Percentiles rank a stretch among this genome's conserved stretches.
Conservation (phyloP, 495 filamentous ascomycete genomes). For the Aspergillus heteromorphus region DNA sequence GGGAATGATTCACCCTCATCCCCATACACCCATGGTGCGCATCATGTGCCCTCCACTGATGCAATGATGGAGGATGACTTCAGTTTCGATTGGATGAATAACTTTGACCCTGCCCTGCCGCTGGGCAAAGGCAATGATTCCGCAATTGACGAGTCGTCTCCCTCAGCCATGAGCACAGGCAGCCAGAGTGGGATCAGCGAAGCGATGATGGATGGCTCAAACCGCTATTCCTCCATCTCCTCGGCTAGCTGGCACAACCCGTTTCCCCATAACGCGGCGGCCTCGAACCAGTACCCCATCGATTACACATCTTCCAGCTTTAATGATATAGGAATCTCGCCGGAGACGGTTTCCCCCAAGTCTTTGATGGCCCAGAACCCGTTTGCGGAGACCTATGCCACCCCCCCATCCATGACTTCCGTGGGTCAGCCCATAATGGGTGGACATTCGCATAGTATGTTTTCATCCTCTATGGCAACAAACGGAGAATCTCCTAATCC, state of each 20-base stretch:
- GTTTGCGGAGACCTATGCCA: conserved; percentile 42
- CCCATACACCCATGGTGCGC: conserved; percentile 63
- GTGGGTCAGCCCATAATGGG: conserved; percentile 44
- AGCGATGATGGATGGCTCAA: conserved; percentile 81
- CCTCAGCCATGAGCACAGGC: conserved; percentile 86
- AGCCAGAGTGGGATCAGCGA: conserved; percentile 92
- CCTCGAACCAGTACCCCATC: conserved; percentile 56
- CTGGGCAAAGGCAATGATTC: conserved; percentile 66
- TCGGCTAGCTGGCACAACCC: conserved; percentile 61
- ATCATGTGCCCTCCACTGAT: conserved; percentile 48
- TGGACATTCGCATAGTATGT: conserved; percentile 51
- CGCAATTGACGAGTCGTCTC: conserved; percentile 86
- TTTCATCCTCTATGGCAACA: conserved; percentile 52
- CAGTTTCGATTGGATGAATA: conserved; percentile 80
- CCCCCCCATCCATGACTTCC: conserved; percentile 63
- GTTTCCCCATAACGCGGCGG: conserved; percentile 55
- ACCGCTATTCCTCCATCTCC: conserved; percentile 45
- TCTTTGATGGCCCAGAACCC: conserved; percentile 44
- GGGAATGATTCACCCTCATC: conserved; percentile 64
- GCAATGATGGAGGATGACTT: conserved; percentile 66
- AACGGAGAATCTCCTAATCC: conserved; percentile 52
- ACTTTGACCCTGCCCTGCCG: conserved; percentile 71
- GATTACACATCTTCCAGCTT: conserved; percentile 46
- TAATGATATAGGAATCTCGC: conserved; percentile 38
- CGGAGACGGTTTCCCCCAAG: conserved; percentile 45